A percentile compares a stretch with the other conserved stretches of the same genome.
Evolutionary conservation across 768 basidiomycete species (phyloP).

Genomic region (Boletus huronensis): DNA sequence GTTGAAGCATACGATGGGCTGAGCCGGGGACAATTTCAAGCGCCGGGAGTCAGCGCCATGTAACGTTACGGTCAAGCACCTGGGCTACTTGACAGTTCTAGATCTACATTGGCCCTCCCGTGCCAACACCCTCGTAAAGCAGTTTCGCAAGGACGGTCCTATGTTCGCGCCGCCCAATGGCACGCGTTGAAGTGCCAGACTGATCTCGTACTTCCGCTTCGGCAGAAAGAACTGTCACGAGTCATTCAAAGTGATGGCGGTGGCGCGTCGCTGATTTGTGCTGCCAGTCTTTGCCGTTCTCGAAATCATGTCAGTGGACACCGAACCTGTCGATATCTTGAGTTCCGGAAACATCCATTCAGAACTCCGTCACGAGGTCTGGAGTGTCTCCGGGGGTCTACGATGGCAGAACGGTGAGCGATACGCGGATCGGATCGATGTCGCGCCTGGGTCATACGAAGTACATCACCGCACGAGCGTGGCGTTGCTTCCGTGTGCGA

Average conservation of each 20-base stretch:
- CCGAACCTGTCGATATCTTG: background rate
- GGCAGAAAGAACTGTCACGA: background rate
- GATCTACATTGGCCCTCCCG: background rate
- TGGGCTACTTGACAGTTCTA: background rate
- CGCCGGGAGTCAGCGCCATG: too few species aligned
- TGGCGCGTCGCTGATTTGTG: background rate
- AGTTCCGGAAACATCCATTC: background rate
- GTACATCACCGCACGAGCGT: background rate
- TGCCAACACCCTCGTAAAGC: background rate
- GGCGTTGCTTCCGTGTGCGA: background rate
- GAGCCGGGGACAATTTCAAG: background rate
- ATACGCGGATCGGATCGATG: background rate
- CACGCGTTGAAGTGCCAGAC: background rate
- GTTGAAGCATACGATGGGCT: background rate
- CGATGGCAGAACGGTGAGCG: background rate
- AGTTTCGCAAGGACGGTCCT: background rate
- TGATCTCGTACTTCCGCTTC: background rate
- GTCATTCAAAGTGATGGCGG: background rate
- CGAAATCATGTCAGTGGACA: background rate
- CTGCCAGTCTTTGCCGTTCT: background rate
- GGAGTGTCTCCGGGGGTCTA: background rate
- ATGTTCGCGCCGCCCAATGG: background rate
- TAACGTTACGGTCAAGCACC: too few species aligned
- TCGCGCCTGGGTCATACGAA: background rate
- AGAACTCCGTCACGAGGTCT: background rate